Percentiles rank a stretch among this genome's conserved stretches.
phyloP scores from a whole-genome alignment of 2,329 filamentous ascomycete genomes.

The Xylariaceae sp. region DNA sequence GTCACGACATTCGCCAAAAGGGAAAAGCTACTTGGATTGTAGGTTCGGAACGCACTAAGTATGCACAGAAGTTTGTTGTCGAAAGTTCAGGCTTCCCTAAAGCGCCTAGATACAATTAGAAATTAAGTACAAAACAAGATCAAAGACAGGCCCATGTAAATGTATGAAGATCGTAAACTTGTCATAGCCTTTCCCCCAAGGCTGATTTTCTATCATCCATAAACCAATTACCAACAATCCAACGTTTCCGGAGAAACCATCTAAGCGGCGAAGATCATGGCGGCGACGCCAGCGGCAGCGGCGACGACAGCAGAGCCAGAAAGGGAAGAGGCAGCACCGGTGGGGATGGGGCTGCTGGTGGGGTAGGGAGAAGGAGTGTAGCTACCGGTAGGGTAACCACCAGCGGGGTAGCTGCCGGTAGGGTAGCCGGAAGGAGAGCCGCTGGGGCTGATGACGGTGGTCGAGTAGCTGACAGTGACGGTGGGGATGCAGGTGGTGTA shows the following conservation, averaged over 20 bases:
- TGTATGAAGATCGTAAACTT: constrained; percentile 15
- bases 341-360: constrained; percentile 34
- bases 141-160: constrained; percentile 8
- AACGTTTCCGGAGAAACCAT: constrained; percentile 14
- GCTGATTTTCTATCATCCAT: constrained; percentile 7
- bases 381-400: constrained; percentile 20
- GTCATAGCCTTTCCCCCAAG: constrained; percentile 7
- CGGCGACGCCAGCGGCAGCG: constrained; percentile 51
- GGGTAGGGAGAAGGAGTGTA: constrained; percentile 32
- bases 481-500: constrained; percentile 42
- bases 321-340: constrained; percentile 50
- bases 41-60: background rate
- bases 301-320: constrained; percentile 52
- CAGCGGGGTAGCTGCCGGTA: constrained; percentile 14
- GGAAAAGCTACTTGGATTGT: background rate
- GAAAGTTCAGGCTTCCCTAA: constrained; percentile 4
- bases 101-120: constrained; percentile 19
- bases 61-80: background rate
- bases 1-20: no score
- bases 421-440: constrained; percentile 14
- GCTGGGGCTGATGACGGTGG: constrained; percentile 16
- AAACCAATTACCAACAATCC: constrained; percentile 31
- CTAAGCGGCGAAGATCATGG: constrained; percentile 55
- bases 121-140: constrained; percentile 15
- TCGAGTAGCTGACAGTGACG: constrained; percentile 27